These are phyloP conservation scores for Circinella umbellata DNA, from an alignment of 371 early-diverging fungal genomes.

Conservation along the genomic window DNA sequence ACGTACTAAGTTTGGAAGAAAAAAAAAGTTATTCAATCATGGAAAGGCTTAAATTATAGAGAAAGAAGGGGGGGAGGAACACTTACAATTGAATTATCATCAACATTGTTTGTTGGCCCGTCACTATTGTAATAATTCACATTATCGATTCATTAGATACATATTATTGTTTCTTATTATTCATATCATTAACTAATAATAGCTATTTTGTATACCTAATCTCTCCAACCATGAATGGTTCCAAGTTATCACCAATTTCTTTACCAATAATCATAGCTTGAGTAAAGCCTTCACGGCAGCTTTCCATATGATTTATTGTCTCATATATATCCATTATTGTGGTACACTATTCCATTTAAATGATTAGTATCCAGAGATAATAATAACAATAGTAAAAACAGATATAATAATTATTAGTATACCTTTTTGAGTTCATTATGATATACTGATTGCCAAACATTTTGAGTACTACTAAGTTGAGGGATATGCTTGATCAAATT, in stretches of 20 bases:
- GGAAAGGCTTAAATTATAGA: too few species aligned
- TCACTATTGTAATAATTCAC: neutral
- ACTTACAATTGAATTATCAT: constrained; percentile 10
- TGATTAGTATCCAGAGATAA: too few species aligned
- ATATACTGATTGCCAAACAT: constrained; percentile 8
- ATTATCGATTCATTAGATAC: neutral
- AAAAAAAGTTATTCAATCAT: neutral
- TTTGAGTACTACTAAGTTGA: neutral
- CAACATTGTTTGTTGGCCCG: constrained; percentile 6
- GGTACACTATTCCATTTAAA: constrained; percentile 4
- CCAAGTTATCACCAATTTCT: constrained; percentile 22
- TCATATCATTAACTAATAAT: neutral
- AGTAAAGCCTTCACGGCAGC: constrained; percentile 25
- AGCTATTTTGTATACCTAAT: constrained; percentile 6
- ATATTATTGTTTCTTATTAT: too few species aligned
- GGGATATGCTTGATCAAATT: neutral
- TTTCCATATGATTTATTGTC: constrained; percentile 23
- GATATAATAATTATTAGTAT: neutral
- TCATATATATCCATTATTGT: constrained; percentile 13
- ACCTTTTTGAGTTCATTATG: constrained; percentile 20
- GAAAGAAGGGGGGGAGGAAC: too few species aligned
- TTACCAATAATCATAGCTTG: constrained; percentile 23
- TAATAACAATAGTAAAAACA: neutral
- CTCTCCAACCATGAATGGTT: constrained; percentile 4
- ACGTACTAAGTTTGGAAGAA: neutral